Percentiles rank a stretch among this genome's conserved stretches.
phyloP scores from a whole-genome alignment of 148 eudicot genomes.

The Hydrangea macrophylla region DNA sequence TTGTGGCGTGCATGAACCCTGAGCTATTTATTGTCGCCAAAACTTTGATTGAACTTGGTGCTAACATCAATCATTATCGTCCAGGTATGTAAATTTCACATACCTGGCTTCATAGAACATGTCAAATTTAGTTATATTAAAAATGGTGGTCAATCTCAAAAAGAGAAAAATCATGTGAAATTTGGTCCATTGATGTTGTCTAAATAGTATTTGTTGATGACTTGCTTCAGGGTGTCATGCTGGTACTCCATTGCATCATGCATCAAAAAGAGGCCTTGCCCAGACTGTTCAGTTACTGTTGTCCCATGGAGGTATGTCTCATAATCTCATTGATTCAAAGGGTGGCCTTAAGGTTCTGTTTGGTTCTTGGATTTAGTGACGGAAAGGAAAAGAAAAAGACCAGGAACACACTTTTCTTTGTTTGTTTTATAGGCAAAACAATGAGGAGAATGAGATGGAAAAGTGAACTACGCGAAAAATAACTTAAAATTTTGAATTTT shows the following conservation, averaged over 20 bases:
- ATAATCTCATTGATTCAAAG: not conserved
- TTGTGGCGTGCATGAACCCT: conserved; percentile 49
- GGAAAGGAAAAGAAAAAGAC: too few relatives aligned
- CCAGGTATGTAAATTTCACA: conserved; percentile 33
- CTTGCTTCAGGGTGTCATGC: conserved; percentile 43
- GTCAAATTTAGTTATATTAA: not conserved
- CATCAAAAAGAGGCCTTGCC: conserved; percentile 56
- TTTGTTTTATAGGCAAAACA: too few relatives aligned
- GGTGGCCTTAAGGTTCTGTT: too few relatives aligned
- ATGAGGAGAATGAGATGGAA: too few relatives aligned
- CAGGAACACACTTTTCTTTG: too few relatives aligned
- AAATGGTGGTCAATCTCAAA: not conserved
- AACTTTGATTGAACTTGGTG: conserved; percentile 56
- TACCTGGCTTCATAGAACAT: too few relatives aligned
- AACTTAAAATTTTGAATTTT: too few relatives aligned
- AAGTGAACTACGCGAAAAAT: too few relatives aligned
- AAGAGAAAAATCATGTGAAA: not conserved
- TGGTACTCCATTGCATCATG: conserved; percentile 65
- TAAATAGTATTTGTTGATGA: not conserved
- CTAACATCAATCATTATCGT: conserved; percentile 54
- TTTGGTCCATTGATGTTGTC: not conserved
- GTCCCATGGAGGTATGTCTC: conserved; percentile 45
- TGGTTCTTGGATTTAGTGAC: too few relatives aligned
- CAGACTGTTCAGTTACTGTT: conserved; percentile 48
- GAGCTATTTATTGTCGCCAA: conserved; percentile 41